Evolutionary conservation across 148 eudicot species (phyloP), one percentile per base, ranked within the genome.

Genomic region (Rheum nobile): DNA sequence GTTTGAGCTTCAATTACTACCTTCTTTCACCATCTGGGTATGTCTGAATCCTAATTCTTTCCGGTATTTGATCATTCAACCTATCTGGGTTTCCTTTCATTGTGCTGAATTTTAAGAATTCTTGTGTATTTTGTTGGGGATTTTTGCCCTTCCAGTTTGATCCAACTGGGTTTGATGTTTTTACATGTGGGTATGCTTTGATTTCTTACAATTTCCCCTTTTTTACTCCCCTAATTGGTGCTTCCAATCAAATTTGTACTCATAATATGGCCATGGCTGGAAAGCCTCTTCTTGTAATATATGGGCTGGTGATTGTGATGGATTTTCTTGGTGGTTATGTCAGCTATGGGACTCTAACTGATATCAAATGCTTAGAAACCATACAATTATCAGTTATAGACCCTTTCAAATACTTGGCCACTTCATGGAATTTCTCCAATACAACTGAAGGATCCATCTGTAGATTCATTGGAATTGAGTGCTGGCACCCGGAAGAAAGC

Each of bases 401-500:
- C 74, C 82, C 85, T 32, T 43, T 16, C 41, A 78, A 80, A 24
- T 76, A 71, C 75, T 82, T 82, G 28, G 67, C 28, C 10, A 14
- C 13, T 67, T 76, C 75, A 69, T 85, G 88, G 88, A 39, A 85
- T 76, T 82, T 85, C 72, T 76, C 29, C 48, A 85, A 82, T 76
- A 43, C 2, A 68, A 78, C 84, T 28, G 82, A 85, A 59, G 88
- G 88, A 44, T 42, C 85, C 47, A 82, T 85, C 47, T 82, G 88
- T 80, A 74, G 28, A 44, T 85, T 82, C 54, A 24, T 0, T 68
- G 88, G 88, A 4, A 75, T 85, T 21, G 84, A 80, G 1, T 85
- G 88, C 32, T 85, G 85, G 88, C 85, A 82, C 82, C 79, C 75
- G 6, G 83, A 79, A 2, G 85, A 85, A 74, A 85, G 77, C 32